These are phyloP conservation scores for Echinosophora koreensis DNA, from an alignment of 306 rosid species.

Conservation along the genomic window DNA sequence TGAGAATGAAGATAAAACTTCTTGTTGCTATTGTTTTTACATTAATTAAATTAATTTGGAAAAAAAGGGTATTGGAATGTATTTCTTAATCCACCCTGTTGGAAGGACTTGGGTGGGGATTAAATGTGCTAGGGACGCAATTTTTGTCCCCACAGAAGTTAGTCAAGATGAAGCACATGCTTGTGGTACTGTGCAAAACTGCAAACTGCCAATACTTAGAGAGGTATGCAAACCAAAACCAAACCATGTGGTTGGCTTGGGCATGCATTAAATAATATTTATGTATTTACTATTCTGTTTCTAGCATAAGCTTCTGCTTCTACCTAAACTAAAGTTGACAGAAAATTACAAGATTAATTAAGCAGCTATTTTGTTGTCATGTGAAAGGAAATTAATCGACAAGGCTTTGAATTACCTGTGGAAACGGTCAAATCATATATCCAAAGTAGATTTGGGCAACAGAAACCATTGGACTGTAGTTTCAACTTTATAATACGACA, in stretches of 20 bases:
- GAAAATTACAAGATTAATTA: constrained; percentile 34
- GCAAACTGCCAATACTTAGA: constrained; percentile 40
- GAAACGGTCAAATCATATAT: constrained; percentile 49
- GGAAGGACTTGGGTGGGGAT: constrained; percentile 16
- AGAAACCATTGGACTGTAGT: constrained; percentile 36
- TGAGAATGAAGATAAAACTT: neutral
- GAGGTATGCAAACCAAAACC: neutral
- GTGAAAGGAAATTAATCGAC: constrained; percentile 34
- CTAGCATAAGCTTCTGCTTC: constrained; percentile 1
- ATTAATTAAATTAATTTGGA: neutral
- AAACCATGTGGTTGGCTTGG: constrained; percentile 42
- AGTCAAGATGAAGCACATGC: constrained; percentile 70
- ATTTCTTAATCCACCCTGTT: constrained; percentile 10
- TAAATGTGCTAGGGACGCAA: constrained; percentile 31
- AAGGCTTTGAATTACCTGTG: constrained; percentile 24
- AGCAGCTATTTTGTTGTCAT: constrained; percentile 24
- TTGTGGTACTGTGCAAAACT: constrained; percentile 29
- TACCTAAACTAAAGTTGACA: constrained; percentile 15
- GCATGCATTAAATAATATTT: constrained; percentile 37
- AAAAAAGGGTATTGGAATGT: constrained; percentile 16
- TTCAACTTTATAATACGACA: constrained; percentile 34
- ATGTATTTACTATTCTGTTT: constrained; percentile 6
- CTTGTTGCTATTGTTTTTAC: constrained; percentile 14
- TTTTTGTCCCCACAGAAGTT: constrained; percentile 50
- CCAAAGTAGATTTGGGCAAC: constrained; percentile 48